Conservation (phyloP, 2,329 filamentous ascomycete genomes). For the Plenodomus tracheiphilus region DNA sequence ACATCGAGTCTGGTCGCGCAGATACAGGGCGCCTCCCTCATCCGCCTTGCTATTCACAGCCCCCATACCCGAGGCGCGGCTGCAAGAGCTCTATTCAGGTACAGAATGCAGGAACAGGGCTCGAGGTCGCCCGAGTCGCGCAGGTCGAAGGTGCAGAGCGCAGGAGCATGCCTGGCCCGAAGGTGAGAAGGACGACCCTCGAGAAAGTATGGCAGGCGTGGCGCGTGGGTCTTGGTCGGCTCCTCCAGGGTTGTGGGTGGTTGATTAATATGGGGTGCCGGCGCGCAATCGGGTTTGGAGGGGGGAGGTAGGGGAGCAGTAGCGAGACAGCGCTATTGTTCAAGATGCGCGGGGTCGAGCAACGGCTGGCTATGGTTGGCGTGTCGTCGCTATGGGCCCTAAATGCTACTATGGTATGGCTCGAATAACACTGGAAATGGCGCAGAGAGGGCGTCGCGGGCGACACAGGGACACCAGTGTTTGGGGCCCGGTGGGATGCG, state of each 20-base stretch:
- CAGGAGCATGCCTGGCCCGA: constrained; percentile 35
- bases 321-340: constrained; percentile 22
- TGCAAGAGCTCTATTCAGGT: constrained; percentile 9
- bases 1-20: constrained; percentile 93
- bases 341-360: constrained; percentile 18
- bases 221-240: background rate
- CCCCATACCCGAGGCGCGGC: constrained; percentile 66
- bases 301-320: constrained; percentile 11
- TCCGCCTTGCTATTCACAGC: constrained; percentile 83
- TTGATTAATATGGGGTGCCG: constrained; percentile 39
- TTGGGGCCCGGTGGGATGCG: constrained; percentile 7
- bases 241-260: constrained; percentile 16
- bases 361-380: constrained; percentile 5
- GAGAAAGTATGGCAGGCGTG: background rate
- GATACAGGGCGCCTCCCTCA: constrained; percentile 76
- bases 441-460: constrained; percentile 2
- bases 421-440: constrained; percentile 22
- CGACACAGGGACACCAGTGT: constrained; percentile 1
- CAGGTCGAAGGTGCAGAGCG: constrained; percentile 24
- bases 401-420: constrained; percentile 8
- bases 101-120: constrained; percentile 17
- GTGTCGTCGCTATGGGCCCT: too few species aligned
- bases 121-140: constrained; percentile 21
- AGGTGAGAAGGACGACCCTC: background rate
- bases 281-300: constrained; percentile 21